Conservation (phyloP, 2,329 filamentous ascomycete genomes). For the Septoria petroselini region DNA sequence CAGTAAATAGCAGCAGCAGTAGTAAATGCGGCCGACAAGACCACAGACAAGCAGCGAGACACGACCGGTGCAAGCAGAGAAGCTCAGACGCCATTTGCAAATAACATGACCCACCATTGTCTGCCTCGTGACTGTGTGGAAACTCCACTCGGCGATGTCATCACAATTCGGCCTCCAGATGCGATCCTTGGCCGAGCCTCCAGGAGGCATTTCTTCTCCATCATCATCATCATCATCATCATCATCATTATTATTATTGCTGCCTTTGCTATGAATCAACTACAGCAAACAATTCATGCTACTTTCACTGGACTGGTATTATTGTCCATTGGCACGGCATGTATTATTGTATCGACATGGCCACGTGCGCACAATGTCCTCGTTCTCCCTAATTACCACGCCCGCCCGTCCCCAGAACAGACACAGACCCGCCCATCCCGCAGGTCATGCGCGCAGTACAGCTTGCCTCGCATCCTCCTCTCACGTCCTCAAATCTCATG, state of each 20-base stretch:
- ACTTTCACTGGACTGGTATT: too few species aligned
- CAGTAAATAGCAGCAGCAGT: not conserved
- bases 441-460: constrained; percentile 7
- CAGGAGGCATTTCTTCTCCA: not conserved
- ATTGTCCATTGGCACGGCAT: too few species aligned
- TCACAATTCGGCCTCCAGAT: not conserved
- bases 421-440: constrained; percentile 3
- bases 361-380: not conserved
- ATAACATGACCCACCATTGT: not conserved
- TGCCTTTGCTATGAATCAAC: too few species aligned
- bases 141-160: not conserved
- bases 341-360: too few species aligned
- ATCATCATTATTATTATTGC: not conserved
- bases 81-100: constrained; percentile 4
- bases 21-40: not conserved
- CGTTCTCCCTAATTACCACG: constrained; percentile 31
- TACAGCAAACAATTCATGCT: too few species aligned
- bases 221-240: not conserved
- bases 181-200: not conserved
- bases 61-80: not conserved
- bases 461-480: too few species aligned
- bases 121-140: not conserved
- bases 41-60: not conserved
- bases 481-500: too few species aligned
- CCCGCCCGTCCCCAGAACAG: not conserved